Base-by-base conservation (phyloP, 2,329 filamentous ascomycete genomes). In the Pseudopithomyces chartarum region DNA sequence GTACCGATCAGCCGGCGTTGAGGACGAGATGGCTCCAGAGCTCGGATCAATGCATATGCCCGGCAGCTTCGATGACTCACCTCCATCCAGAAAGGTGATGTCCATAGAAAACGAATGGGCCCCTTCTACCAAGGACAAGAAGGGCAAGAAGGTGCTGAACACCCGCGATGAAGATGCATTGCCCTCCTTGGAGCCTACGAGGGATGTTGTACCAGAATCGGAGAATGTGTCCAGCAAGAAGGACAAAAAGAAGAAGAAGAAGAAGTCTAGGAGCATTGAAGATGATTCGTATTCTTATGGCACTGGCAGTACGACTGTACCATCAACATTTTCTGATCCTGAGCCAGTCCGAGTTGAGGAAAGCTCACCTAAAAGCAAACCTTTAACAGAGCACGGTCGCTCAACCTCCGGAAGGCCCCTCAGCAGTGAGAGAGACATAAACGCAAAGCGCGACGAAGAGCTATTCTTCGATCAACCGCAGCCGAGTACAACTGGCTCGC, bases 21-120 rank as follows among this genome's bases (percentile, higher is more conserved):
- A 73, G 57, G 64, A 62, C 54, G 63, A 74, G 61, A 45, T 65
- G 59, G 60, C 65, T 52, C 78, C 79, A 17, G 87, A 87, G 3
- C 83, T 86, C 3, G 87, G 88, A 64, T 84, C 84, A 13, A 68
- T 80, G 42, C 81, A 84, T 55, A 84, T 89, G 73, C 87, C 88
- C 22, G 89, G 88, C 19, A 78, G 82, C 10, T 92, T 90, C 58
- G 72, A 79, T 40, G 78, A 79, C 6, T 59, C 71, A 42, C 76
- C 58, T 8, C 39, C 68, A 63, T 49, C 66, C 65, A 33, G 39
- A 32, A 45, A 64, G 67, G 58, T 73, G 76, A 78, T 65, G 64
- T 66, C 52, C 2, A 47, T 53, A 17, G 58, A 64, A 22, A 60
- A 66, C 34, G 63, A 66, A 3, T 63, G 54, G 38, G 40, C 54